Evolutionary conservation across 306 rosid genomes (phyloP).

Genomic region (Quillaja saponaria): DNA sequence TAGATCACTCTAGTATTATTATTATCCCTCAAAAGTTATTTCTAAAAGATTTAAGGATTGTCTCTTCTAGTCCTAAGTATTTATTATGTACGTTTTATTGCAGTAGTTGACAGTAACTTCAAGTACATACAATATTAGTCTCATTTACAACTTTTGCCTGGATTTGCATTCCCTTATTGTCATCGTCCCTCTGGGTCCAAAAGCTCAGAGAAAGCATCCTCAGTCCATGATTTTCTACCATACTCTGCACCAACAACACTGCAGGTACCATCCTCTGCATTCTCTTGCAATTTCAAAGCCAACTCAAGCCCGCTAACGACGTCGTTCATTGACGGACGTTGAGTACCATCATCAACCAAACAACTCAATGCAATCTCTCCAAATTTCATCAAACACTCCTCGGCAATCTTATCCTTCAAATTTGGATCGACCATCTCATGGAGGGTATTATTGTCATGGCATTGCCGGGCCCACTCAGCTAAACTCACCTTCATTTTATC

Average conservation of each 20-base stretch:
- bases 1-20: too few relatives aligned
- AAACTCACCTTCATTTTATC: constrained; percentile 40
- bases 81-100: too few relatives aligned
- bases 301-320: constrained; percentile 55
- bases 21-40: too few relatives aligned
- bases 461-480: constrained; percentile 32
- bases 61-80: too few relatives aligned
- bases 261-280: constrained; percentile 26
- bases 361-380: constrained; percentile 46
- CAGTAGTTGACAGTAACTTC: too few relatives aligned
- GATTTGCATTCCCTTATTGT: too few relatives aligned
- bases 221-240: background rate
- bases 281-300: constrained; percentile 60
- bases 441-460: constrained; percentile 18
- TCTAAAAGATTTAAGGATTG: too few relatives aligned
- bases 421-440: constrained; percentile 39
- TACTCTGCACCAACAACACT: background rate
- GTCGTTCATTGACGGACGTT: constrained; percentile 66
- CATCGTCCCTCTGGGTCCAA: background rate
- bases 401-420: constrained; percentile 27
- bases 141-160: too few relatives aligned
- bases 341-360: constrained; percentile 45
- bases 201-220: constrained; percentile 1
- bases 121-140: too few relatives aligned
- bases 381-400: constrained; percentile 40